Evolutionary conservation across 1,284 basidiomycete species (phyloP).

Genomic region (Dichomitus squalens): DNA sequence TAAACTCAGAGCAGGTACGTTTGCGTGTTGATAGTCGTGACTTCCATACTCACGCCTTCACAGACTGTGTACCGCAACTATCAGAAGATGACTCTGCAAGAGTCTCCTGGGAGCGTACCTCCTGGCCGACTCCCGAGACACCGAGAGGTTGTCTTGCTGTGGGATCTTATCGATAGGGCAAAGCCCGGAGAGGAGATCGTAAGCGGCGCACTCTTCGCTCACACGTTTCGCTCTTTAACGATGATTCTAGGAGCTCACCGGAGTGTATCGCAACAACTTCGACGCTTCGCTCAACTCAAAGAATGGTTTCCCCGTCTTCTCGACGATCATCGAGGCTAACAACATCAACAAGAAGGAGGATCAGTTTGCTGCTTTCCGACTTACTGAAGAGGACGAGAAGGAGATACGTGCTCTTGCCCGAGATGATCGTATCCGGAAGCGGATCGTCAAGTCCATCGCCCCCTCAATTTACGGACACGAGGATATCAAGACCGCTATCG

Average conservation of each 20-base stretch:
- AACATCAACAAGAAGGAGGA: slow-evolving; percentile 97
- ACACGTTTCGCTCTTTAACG: slow-evolving; percentile 14
- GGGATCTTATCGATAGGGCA: slow-evolving; percentile 97
- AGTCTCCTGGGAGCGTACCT: slow-evolving; percentile 97
- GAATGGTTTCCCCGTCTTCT: slow-evolving; percentile 99
- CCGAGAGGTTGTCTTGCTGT: slow-evolving; percentile 94
- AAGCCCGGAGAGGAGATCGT: slow-evolving; percentile 99
- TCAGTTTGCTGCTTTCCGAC: slow-evolving; percentile 91
- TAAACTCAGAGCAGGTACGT: slow-evolving; percentile 92
- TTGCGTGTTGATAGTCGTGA: background rate
- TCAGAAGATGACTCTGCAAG: slow-evolving; percentile 98
- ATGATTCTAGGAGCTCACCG: slow-evolving; percentile 82
- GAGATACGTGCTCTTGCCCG: slow-evolving; percentile 85
- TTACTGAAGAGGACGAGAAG: slow-evolving; percentile 96
- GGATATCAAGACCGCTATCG: slow-evolving; percentile 97
- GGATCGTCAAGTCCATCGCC: slow-evolving; percentile 97
- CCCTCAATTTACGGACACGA: slow-evolving; percentile 99
- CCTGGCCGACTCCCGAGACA: slow-evolving; percentile 96
- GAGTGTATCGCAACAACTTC: slow-evolving; percentile 98
- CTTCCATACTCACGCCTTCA: background rate
- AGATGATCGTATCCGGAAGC: slow-evolving; percentile 94
- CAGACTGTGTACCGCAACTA: slow-evolving; percentile 99
- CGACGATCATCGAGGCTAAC: slow-evolving; percentile 97
- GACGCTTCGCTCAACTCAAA: slow-evolving; percentile 98
- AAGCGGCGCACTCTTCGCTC: slow-evolving; percentile 33